phyloP scores from a whole-genome alignment of 345 rosid species.

The Heritiera littoralis region DNA sequence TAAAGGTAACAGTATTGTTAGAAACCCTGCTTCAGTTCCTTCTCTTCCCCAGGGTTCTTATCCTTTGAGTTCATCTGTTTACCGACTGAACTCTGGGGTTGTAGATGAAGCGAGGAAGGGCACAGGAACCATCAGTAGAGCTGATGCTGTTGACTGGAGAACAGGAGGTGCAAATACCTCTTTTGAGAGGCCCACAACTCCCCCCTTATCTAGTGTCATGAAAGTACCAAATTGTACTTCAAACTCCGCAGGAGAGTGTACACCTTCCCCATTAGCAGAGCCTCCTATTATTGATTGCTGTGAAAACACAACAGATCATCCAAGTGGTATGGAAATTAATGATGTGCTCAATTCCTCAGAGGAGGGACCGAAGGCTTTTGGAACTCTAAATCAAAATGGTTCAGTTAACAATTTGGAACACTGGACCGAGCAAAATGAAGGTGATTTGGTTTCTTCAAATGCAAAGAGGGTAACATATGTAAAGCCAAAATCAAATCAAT shows the following conservation, averaged over 20 bases:
- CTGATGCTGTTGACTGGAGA: slow-evolving; percentile 39
- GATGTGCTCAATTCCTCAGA: slow-evolving; percentile 40
- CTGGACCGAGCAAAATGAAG: slow-evolving; percentile 41
- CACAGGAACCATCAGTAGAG: slow-evolving; percentile 38
- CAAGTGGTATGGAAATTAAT: slow-evolving; percentile 34
- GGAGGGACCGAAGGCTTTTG: slow-evolving; percentile 44
- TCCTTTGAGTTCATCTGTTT: slow-evolving; percentile 43
- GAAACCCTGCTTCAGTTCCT: slow-evolving; percentile 53
- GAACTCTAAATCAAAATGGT: slow-evolving; percentile 41
- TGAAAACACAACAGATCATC: slow-evolving; percentile 45
- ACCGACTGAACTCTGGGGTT: slow-evolving; percentile 42
- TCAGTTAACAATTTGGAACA: slow-evolving; percentile 39
- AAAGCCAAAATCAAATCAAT: slow-evolving; percentile 79
- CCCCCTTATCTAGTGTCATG: slow-evolving; percentile 43
- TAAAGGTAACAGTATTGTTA: slow-evolving; percentile 93
- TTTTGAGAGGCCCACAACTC: slow-evolving; percentile 57
- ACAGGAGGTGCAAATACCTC: slow-evolving; percentile 40
- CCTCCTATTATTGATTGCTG: slow-evolving; percentile 35
- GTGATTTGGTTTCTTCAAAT: slow-evolving; percentile 39
- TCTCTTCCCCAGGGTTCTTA: slow-evolving; percentile 40
- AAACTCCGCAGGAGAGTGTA: slow-evolving; percentile 37
- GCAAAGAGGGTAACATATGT: slow-evolving; percentile 57
- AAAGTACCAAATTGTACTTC: slow-evolving; percentile 40
- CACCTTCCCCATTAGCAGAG: slow-evolving; percentile 43
- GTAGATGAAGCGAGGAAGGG: slow-evolving; percentile 48